Evolutionary conservation across 2,329 filamentous ascomycete genomes (phyloP), one percentile per base, ranked within the genome.

Genomic region (Simplicillium sp.): DNA sequence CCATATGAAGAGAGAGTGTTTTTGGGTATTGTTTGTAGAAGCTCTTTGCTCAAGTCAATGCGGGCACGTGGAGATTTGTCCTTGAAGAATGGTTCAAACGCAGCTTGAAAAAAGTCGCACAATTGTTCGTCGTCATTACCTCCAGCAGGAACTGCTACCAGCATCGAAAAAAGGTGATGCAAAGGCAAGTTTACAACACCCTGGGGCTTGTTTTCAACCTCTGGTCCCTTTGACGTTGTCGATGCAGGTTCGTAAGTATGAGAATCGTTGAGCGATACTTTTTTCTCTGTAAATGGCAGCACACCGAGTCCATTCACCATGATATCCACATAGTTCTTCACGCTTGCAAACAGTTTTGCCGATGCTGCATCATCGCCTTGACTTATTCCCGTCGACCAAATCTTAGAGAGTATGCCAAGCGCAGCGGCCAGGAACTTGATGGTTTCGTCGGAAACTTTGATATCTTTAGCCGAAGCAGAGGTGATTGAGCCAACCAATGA

Each of bases 381-480:
- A 1, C 46, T 20, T 3, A 49, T 37, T 6, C 59, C 58, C 16
- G 29, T 38, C 0, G 52, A 47, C 87, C 88, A 94, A 3, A 89
- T 59, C 18, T 73, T 76, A 37, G 78, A 74, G 7, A 95, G 64
- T 16, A 88, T 61, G 34, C 78, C 78, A 38, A 90, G 71, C 16
- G 88, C 70, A 34, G 77, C 71, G 16, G 84, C 82, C 46, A 95
- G 73, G 44, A 89, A 90, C 45, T 80, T 75, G 54, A 86, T 84
- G 2, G 88, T 86, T 46, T 97, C 90, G 11, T 75, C 75, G 0
- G 87, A 88, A 7, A 89, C 81, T 52, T 90, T 94, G 50, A 98
- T 83, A 60, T 98, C 92, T 60, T 95, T 94, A 34, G 72, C 74
- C 17, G 82, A 82, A 32, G 84, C 84, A 37, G 75, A 73, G 3